These are phyloP conservation scores for Suillus tomentosus DNA, from an alignment of 768 basidiomycete species.

Conservation along the genomic window DNA sequence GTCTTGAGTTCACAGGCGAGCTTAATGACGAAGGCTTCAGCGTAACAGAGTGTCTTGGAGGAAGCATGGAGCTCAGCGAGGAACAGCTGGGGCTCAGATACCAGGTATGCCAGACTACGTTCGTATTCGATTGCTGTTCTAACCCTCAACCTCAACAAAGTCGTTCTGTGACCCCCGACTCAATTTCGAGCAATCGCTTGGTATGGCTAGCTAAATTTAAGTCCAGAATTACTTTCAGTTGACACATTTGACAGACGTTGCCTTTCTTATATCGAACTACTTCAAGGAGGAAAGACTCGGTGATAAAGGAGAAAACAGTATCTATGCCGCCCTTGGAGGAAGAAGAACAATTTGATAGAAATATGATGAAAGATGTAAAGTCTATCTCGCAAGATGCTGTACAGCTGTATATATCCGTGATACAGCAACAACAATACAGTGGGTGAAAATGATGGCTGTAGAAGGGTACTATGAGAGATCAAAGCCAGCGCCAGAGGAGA, in stretches of 20 bases:
- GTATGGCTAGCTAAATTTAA: constrained; percentile 43
- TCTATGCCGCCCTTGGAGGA: constrained; percentile 35
- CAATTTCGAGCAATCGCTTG: constrained; percentile 94
- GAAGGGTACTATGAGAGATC: constrained; percentile 68
- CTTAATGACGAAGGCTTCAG: constrained; percentile 88
- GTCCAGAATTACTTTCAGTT: constrained; percentile 2
- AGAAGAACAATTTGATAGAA: constrained; percentile 4
- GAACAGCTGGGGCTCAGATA: constrained; percentile 90
- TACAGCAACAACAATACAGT: background rate
- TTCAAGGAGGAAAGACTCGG: constrained; percentile 68
- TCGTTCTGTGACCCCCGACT: constrained; percentile 93
- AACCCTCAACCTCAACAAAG: constrained; percentile 35
- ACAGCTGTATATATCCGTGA: constrained; percentile 12
- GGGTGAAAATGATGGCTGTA: background rate
- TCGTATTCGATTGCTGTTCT: background rate
- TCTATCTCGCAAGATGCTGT: constrained; percentile 11
- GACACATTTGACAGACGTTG: constrained; percentile 57
- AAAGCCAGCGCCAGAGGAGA: constrained; percentile 88
- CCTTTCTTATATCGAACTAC: constrained; percentile 82
- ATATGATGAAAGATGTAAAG: constrained; percentile 22
- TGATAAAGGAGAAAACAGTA: constrained; percentile 21
- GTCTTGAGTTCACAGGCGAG: constrained; percentile 92
- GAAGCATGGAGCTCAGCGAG: constrained; percentile 92
- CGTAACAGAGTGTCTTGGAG: constrained; percentile 96
- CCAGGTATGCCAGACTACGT: constrained; percentile 50